Percentiles rank a stretch among this genome's conserved stretches.
Evolutionary conservation across 192 early-diverging fungal species (phyloP).

Genomic region (Geosiphon pyriformis): DNA sequence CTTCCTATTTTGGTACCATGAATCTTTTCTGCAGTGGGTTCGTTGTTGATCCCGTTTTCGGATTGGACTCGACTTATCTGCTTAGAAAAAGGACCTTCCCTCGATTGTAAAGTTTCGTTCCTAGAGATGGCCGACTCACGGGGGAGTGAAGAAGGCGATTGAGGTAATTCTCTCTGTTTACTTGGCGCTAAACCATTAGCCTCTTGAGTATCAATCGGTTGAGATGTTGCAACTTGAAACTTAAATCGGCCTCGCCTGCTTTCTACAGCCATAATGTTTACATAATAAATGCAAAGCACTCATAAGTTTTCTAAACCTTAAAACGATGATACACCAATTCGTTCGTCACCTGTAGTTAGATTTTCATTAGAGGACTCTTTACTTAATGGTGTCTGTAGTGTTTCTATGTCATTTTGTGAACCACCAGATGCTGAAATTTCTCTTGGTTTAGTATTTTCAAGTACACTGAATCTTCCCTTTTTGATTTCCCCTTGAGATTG

Average conservation of each 20-base stretch:
- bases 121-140: neutral
- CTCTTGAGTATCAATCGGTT: neutral
- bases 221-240: neutral
- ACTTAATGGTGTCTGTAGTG: constrained; percentile 4
- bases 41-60: neutral
- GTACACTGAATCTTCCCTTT: constrained; percentile 75
- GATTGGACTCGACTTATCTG: neutral
- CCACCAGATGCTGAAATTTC: neutral
- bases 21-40: constrained; percentile 12
- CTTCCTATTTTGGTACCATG: constrained; percentile 18
- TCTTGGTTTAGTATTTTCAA: constrained; percentile 26
- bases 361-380: constrained; percentile 22
- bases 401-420: constrained; percentile 24
- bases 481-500: constrained; percentile 42
- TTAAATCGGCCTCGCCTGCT: neutral
- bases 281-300: constrained; percentile 14
- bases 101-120: neutral
- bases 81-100: neutral
- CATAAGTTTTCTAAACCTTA: constrained; percentile 8
- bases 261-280: neutral
- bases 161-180: neutral
- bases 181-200: neutral
- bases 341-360: constrained; percentile 18
- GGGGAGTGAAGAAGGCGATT: constrained; percentile 4
- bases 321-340: constrained; percentile 22